phyloP scores from a whole-genome alignment of 2,329 filamentous ascomycete genomes.

The Alternaria gansuensis region DNA sequence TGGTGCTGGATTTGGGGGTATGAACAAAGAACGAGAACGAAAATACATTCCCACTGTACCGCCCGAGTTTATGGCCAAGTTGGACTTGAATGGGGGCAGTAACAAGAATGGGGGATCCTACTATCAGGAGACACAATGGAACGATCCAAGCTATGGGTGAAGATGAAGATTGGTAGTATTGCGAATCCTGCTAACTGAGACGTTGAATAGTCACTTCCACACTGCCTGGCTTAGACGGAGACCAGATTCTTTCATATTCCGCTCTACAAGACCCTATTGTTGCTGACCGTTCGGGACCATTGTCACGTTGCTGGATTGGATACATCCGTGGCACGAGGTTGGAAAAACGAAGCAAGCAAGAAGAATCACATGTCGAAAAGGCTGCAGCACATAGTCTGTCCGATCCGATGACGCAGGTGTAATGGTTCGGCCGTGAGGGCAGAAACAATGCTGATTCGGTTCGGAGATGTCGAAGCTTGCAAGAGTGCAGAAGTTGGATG shows the following conservation, averaged over 20 bases:
- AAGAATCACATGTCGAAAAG: not conserved
- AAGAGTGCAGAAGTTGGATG: conserved; percentile 9
- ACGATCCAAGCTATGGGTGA: conserved; percentile 49
- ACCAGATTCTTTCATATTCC: conserved; percentile 12
- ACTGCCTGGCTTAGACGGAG: conserved; percentile 16
- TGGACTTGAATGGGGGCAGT: conserved; percentile 67
- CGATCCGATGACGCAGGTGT: not conserved
- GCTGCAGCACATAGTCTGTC: not conserved
- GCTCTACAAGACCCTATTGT: not conserved
- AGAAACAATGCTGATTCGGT: not conserved
- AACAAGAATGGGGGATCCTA: conserved; percentile 46
- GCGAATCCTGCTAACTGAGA: conserved; percentile 14
- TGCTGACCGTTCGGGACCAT: conserved; percentile 3
- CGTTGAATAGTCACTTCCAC: conserved; percentile 15
- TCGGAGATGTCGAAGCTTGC: not conserved
- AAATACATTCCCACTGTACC: conserved; percentile 97
- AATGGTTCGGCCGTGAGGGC: not conserved
- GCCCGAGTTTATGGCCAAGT: conserved; percentile 87
- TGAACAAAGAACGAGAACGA: conserved; percentile 88
- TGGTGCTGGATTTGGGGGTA: conserved; percentile 90
- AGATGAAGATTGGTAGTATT: conserved; percentile 11
- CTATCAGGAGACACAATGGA: conserved; percentile 47
- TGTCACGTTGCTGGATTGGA: not conserved
- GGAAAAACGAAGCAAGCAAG: not conserved
- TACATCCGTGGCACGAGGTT: not conserved